Percentiles rank a stretch among this genome's conserved stretches.
These are phyloP conservation scores for Ustilago crameri DNA, from an alignment of 1,284 basidiomycete genomes.

Conservation along the genomic window DNA sequence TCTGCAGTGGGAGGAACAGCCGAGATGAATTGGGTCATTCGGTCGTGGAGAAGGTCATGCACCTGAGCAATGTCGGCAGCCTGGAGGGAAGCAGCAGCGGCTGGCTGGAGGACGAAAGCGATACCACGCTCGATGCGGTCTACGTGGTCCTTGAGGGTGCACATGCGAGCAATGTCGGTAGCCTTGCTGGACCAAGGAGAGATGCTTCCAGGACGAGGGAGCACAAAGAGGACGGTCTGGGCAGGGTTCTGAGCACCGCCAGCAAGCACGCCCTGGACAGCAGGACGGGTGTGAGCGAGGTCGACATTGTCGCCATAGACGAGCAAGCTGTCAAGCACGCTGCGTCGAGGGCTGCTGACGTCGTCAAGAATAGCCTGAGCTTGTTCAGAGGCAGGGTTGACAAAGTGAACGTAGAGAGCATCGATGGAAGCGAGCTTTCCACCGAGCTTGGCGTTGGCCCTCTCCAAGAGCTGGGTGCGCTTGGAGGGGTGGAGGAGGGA, in stretches of 20 bases:
- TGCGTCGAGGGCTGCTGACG: slow-evolving; percentile 71
- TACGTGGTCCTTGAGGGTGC: slow-evolving; percentile 79
- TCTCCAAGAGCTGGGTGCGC: slow-evolving; percentile 76
- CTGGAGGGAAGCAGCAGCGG: slow-evolving; percentile 60
- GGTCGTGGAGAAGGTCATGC: slow-evolving; percentile 72
- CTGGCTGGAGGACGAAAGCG: slow-evolving; percentile 77
- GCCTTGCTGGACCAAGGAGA: slow-evolving; percentile 98
- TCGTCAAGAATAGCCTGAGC: slow-evolving; percentile 73
- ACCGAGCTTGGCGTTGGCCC: slow-evolving; percentile 72
- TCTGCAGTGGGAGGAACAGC: slow-evolving; percentile 72
- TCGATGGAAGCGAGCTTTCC: slow-evolving; percentile 76
- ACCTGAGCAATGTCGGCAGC: slow-evolving; percentile 40
- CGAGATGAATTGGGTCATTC: slow-evolving; percentile 87
- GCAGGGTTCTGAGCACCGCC: slow-evolving; percentile 63
- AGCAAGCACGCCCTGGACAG: slow-evolving; percentile 68
- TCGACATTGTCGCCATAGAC: slow-evolving; percentile 83
- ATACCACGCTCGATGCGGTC: slow-evolving; percentile 86
- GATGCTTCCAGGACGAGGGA: slow-evolving; percentile 71
- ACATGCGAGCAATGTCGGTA: slow-evolving; percentile 85
- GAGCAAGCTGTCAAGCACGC: slow-evolving; percentile 80
- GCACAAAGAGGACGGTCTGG: slow-evolving; percentile 67
- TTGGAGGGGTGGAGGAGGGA: slow-evolving; percentile 72
- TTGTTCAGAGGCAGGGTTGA: slow-evolving; percentile 74
- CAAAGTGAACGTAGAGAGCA: slow-evolving; percentile 86
- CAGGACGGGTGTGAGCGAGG: slow-evolving; percentile 71